Evolutionary conservation across 2,329 filamentous ascomycete species (phyloP), one percentile per base, ranked within the genome.

Genomic region (Phyllosticta citriasiana): DNA sequence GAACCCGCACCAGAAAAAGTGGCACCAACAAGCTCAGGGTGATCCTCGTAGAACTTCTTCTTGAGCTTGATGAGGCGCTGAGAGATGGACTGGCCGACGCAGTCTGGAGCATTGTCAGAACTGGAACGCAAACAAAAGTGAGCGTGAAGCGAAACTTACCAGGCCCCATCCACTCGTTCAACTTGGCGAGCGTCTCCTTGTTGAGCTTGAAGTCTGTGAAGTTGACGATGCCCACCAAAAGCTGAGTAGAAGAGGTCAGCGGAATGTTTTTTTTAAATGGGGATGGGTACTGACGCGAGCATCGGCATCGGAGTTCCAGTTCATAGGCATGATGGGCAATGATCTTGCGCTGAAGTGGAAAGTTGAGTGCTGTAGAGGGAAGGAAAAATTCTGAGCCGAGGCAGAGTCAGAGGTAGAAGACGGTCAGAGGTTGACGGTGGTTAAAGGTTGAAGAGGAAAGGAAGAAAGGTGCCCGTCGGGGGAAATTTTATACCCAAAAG

Each of bases 131-230:
- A 51, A n/a, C 16, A 33, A 12, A 8, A 10, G 4, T 22, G 22
- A n/a, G 24, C 16, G 22, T 9, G 12, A 50, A 10, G 25, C 27
- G 14, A 8, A 10, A n/a, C 47, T 27, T 30, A 33, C 57, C 47
- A 52, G 40, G 40, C 2, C 50, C 57, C 57, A 53, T 52, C 40
- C 22, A 58, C 16, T 16, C 25, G 50, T 52, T 35, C 26, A 53
- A n/a, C 47, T 58, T 52, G 2, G 30, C 47, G 8, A 58, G n/a
- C 12, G 16, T 35, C 9, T 53, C 57, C 3, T 53, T 52, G 47
- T n/a, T 53, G 24, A 53, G n/a, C 57, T 59, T 59, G 26, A 59
- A 19, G 50, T 59, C 57, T 26, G 22, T 40, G 57, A 35, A 19
- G 19, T 53, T 50, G 4, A 53, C 26, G 4, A 53, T 53, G 19